Base-by-base conservation (phyloP, 2,329 filamentous ascomycete species). In the Aureobasidium sp. region DNA sequence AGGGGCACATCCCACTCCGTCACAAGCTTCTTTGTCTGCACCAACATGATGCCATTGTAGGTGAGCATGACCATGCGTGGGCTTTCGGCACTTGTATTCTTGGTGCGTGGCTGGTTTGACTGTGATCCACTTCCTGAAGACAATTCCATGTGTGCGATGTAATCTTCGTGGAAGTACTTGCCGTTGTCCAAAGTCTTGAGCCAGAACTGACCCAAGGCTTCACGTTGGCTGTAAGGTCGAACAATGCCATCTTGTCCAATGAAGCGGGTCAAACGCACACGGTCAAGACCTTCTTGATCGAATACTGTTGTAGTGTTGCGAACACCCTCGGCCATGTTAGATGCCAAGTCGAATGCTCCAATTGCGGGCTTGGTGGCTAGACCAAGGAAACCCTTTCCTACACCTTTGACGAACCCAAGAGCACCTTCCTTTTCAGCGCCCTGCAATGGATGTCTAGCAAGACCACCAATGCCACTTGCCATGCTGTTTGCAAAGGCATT, bases 251-350 rank as follows among this genome's bases (percentile, higher is more conserved):
- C 93, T 46, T 87, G 85, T 17, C 91, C 90, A 64, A 99, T 91
- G 77, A 96, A 97, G 20, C 94, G 89, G 6, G 92, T 89, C 57
- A 96, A 83, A n/a, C 94, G 90, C 27, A 96, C 92, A 53, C 94
- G 91, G 69, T 99, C 95, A 7, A 99, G 86, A 59, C 95, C 94
- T 64, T 93, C 89, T 29, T 90, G 89, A 71, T 99, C 94, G 73
- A 99, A 99, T 24, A 99, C 94, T 0, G 94, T 99, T 0, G 95
- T 99, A 0, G 94, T 99, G 77, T 99, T 99, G 71, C 94, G 92
- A 61, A 99, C 96, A 59, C 94, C 94, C 77, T 99, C 94, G 29
- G 92, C 93, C 68, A 99, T 88, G 73, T 97, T 97, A 71, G 92
- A 96, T 0, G 95, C 94, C 71, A 99, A 87, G 76, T 99, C 94